Evolutionary conservation across 1,284 basidiomycete genomes (phyloP).

Genomic region (Trichosporon ovoides): DNA sequence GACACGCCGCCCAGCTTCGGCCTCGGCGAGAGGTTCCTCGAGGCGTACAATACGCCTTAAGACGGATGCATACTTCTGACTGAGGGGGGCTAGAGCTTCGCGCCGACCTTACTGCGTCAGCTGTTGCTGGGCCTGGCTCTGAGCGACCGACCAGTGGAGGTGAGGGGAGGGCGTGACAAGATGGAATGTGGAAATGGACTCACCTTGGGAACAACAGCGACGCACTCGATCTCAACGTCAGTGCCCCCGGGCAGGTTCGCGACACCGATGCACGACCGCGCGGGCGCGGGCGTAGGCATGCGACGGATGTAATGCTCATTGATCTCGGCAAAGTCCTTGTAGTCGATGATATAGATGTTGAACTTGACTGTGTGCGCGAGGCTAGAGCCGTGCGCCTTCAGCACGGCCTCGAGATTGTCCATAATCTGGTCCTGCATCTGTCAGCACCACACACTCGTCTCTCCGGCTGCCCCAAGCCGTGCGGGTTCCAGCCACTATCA

Average conservation of each 20-base stretch:
- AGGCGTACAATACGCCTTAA: neutral
- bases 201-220: constrained; percentile 1
- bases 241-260: constrained; percentile 57
- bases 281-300: constrained; percentile 54
- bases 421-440: constrained; percentile 54
- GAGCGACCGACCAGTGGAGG: neutral
- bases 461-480: neutral
- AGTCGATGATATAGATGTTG: constrained; percentile 53
- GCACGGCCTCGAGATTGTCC: constrained; percentile 57
- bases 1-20: neutral
- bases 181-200: neutral
- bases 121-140: neutral
- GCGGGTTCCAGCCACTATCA: neutral
- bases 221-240: constrained; percentile 60
- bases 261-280: constrained; percentile 63
- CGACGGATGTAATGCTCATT: constrained; percentile 27
- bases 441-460: neutral
- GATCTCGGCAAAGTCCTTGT: constrained; percentile 30
- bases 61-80: neutral
- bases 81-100: neutral
- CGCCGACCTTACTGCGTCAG: neutral
- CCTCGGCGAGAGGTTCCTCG: neutral
- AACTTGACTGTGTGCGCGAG: constrained; percentile 60
- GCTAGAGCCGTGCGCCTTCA: constrained; percentile 59
- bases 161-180: neutral